phyloP scores from a whole-genome alignment of 2,329 filamentous ascomycete species.

The Biscogniauxia mediterranea region DNA sequence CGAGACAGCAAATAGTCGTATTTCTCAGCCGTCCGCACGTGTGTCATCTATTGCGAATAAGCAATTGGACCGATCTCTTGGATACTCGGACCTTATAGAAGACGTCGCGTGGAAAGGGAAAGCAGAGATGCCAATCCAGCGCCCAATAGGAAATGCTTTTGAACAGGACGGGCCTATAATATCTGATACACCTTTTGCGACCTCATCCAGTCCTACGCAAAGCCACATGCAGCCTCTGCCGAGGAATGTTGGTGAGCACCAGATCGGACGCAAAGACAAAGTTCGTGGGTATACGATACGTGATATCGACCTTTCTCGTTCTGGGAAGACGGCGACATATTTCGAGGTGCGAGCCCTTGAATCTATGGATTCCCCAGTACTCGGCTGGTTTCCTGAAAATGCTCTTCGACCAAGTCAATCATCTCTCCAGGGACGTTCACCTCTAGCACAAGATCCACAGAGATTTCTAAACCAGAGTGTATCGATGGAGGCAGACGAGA shows the following conservation, averaged over 20 bases:
- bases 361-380: conserved; percentile 23
- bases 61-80: not conserved
- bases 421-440: conserved; percentile 5
- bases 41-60: not conserved
- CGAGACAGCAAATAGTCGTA: not conserved
- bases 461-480: conserved; percentile 6
- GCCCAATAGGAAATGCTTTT: not conserved
- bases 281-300: conserved; percentile 24
- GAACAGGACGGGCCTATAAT: not conserved
- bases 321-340: not conserved
- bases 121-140: not conserved
- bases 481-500: conserved; percentile 1
- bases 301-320: conserved; percentile 21
- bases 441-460: conserved; percentile 4
- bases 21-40: not conserved
- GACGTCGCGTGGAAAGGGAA: not conserved
- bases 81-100: not conserved
- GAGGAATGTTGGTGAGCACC: conserved; percentile 22
- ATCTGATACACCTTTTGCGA: conserved; percentile 1
- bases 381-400: conserved; percentile 23
- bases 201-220: not conserved
- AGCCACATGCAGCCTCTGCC: conserved; percentile 1
- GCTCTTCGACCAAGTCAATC: conserved; percentile 5
- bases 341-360: conserved; percentile 1
- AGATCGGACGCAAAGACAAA: conserved; percentile 24